Conservation (phyloP, 2,329 filamentous ascomycete genomes). For the Stylonectria norvegica region DNA sequence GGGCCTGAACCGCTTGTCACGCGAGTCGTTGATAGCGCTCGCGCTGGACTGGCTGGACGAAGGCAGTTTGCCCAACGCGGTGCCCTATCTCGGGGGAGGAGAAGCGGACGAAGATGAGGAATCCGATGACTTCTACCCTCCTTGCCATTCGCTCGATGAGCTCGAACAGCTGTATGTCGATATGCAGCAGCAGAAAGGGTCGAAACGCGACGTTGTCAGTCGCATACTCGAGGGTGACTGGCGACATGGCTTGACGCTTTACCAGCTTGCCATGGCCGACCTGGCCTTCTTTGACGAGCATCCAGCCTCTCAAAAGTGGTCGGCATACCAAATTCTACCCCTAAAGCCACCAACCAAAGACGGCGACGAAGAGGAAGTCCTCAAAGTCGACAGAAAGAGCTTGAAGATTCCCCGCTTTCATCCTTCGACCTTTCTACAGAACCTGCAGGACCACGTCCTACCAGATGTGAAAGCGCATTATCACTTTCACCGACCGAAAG, state of each 20-base stretch:
- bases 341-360: conserved; percentile 40
- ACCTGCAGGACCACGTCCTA: conserved; percentile 69
- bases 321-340: conserved; percentile 56
- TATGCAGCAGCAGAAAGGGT: conserved; percentile 58
- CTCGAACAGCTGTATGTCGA: conserved; percentile 63
- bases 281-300: conserved; percentile 64
- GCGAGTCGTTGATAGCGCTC: conserved; percentile 67
- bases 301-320: conserved; percentile 62
- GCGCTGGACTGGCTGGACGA: conserved; percentile 75
- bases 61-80: conserved; percentile 55
- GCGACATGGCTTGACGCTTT: conserved; percentile 61
- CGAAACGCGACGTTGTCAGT: conserved; percentile 60
- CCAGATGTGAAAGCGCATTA: conserved; percentile 83
- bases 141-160: conserved; percentile 61
- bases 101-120: conserved; percentile 54
- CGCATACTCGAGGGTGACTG: conserved; percentile 66
- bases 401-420: conserved; percentile 68
- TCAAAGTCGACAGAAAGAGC: conserved; percentile 43
- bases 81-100: conserved; percentile 31
- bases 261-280: conserved; percentile 68
- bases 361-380: conserved; percentile 38
- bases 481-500: conserved; percentile 68
- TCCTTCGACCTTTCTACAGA: conserved; percentile 73
- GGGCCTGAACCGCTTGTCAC: conserved; percentile 65
- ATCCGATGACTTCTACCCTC: conserved; percentile 64